These are phyloP conservation scores for Fusarium mundagurra DNA, from an alignment of 2,329 filamentous ascomycete species.

Conservation along the genomic window DNA sequence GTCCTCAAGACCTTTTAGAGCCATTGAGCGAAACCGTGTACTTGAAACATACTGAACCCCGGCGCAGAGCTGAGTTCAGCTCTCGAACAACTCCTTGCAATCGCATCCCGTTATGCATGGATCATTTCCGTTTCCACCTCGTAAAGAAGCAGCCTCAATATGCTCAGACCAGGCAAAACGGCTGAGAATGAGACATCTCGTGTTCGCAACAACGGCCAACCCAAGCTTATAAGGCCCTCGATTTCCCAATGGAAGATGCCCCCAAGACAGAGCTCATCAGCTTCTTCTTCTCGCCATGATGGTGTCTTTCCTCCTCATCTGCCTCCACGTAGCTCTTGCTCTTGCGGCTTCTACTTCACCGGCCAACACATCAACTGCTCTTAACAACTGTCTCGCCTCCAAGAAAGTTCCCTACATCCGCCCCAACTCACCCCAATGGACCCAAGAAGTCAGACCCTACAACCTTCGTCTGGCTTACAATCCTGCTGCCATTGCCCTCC, in stretches of 20 bases:
- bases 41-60: neutral
- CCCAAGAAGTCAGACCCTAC: conserved; percentile 45
- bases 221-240: neutral
- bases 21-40: rapidly evolving
- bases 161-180: neutral
- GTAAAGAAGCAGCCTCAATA: conserved; percentile 12
- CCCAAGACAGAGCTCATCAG: neutral
- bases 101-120: neutral
- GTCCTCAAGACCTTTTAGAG: neutral
- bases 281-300: neutral
- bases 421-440: conserved; percentile 43
- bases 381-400: conserved; percentile 41
- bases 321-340: neutral
- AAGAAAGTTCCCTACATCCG: conserved; percentile 35
- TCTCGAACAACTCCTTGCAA: neutral
- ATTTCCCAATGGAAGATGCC: rapidly evolving
- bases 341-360: neutral
- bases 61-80: neutral
- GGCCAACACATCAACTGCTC: neutral
- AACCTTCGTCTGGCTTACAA: conserved; percentile 48
- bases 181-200: neutral
- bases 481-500: conserved; percentile 46
- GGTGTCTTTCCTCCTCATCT: conserved; percentile 5
- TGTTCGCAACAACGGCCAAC: neutral
- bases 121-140: conserved; percentile 15